Percentiles rank a stretch among this genome's conserved stretches.
phyloP scores from a whole-genome alignment of 2,329 filamentous ascomycete species.

The Paracorniculantispora psalliotae region DNA sequence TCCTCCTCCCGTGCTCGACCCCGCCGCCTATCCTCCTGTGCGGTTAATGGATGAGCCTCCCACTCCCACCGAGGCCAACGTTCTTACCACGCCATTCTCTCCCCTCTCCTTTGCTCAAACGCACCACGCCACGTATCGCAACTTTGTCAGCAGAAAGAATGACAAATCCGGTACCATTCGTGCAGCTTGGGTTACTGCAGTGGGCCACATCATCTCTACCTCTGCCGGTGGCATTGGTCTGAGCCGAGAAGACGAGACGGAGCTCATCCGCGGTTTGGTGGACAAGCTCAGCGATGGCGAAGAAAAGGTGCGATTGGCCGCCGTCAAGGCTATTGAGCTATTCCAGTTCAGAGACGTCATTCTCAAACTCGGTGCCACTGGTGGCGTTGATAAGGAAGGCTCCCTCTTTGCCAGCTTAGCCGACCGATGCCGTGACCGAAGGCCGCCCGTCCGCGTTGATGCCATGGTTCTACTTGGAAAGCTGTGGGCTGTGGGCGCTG shows the following conservation, averaged over 20 bases:
- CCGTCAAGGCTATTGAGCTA: slow-evolving; percentile 76
- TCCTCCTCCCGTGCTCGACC: slow-evolving; percentile 65
- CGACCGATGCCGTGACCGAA: slow-evolving; percentile 84
- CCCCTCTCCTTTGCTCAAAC: slow-evolving; percentile 85
- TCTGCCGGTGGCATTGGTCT: slow-evolving; percentile 86
- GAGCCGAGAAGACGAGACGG: slow-evolving; percentile 73
- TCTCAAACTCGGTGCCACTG: slow-evolving; percentile 71
- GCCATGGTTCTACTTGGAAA: slow-evolving; percentile 80
- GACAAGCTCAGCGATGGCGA: slow-evolving; percentile 84
- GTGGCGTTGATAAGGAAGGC: slow-evolving; percentile 67
- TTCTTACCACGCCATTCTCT: slow-evolving; percentile 77
- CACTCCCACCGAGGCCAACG: slow-evolving; percentile 47
- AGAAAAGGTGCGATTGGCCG: slow-evolving; percentile 83
- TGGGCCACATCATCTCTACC: slow-evolving; percentile 83
- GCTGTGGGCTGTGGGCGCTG: slow-evolving; percentile 89
- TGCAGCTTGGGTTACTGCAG: slow-evolving; percentile 77
- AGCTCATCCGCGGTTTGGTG: slow-evolving; percentile 67
- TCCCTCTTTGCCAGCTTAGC: slow-evolving; percentile 78
- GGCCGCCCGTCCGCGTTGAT: slow-evolving; percentile 72
- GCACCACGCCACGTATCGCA: slow-evolving; percentile 72
- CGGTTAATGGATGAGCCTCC: slow-evolving; percentile 53
- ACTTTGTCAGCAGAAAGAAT: slow-evolving; percentile 77
- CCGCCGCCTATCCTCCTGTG: slow-evolving; percentile 76
- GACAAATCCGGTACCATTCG: slow-evolving; percentile 83
- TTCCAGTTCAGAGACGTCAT: slow-evolving; percentile 80